Conservation (phyloP, 1,284 basidiomycete species). For the Entoloma clypeatum region DNA sequence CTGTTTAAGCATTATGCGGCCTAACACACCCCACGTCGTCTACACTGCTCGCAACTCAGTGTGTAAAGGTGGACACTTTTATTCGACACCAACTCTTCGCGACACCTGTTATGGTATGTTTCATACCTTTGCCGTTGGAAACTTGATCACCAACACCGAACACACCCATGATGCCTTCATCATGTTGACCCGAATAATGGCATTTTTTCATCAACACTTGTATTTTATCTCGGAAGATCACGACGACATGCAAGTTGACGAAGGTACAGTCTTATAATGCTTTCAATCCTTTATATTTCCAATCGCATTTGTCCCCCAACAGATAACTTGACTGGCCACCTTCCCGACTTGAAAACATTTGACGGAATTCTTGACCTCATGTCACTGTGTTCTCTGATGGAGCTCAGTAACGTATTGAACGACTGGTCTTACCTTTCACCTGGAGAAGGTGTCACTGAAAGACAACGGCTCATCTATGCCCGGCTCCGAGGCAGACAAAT, state of each 20-base stretch:
- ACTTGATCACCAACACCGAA: constrained; percentile 3
- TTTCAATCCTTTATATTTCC: background rate
- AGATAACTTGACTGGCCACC: background rate
- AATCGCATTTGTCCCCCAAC: background rate
- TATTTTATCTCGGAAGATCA: no score
- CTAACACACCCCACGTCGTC: constrained; percentile 2
- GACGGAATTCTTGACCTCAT: background rate
- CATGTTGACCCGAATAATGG: background rate
- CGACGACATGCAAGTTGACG: no score
- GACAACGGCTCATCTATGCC: background rate
- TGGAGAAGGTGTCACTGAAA: background rate
- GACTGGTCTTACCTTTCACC: background rate
- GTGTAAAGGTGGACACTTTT: constrained; percentile 5
- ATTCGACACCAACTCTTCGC: background rate
- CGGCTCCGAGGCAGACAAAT: background rate
- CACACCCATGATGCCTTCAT: background rate
- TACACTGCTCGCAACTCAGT: background rate
- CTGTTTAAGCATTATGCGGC: constrained; percentile 5
- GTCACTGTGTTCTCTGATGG: constrained; percentile 2
- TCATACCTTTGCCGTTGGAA: constrained; percentile 3
- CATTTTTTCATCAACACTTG: background rate
- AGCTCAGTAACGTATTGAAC: background rate
- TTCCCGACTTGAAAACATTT: background rate
- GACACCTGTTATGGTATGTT: constrained; percentile 4
- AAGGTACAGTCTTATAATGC: no score